Evolutionary conservation across 441 rosid genomes (phyloP), one percentile per base, ranked within the genome.

Genomic region (Populus tomentosa): DNA sequence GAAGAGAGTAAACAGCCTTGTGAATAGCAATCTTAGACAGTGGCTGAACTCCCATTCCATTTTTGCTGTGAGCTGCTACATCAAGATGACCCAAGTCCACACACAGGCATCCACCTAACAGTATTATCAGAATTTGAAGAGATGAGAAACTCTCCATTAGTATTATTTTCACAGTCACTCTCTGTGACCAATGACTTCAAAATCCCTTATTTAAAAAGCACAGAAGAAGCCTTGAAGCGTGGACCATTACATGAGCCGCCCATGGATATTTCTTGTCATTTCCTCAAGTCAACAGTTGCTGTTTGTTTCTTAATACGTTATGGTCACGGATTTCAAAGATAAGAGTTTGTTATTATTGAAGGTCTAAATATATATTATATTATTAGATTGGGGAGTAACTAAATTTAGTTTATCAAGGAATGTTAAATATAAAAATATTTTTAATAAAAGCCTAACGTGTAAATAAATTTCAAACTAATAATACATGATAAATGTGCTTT

Each of bases 21-120:
- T 85, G 81, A 56, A 91, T 86, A 42, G 77, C 84, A 38, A 90
- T 91, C 30, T 82, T 76, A 16, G 96, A 80, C 11, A 90, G 86
- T 0, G 93, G 91, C 50, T 90, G 93, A 7, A 87, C 92, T 16
- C 82, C 85, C 11, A 71, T 36, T 61, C 82, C 90, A 77, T 83
- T 67, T 46, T 42, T 21, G 28, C 81, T 78, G 75, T 85, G 18
- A 46, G 56, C 56, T 46, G 16, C 56, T 46, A 4, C 81, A 67
- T 33, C 72, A 72, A 72, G 71, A 72, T 20, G 64, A 50, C 70
- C 11, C 75, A 76, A 61, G 64, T 18, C 62, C 4, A 53, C 65
- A 67, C 65, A 67, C 16, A 67, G 10, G 40, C 50, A 56, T 35
- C 72, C 6, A 33, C 62, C 69, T 1, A 5, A 56, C 9, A 40